Evolutionary conservation across 352 stramenopile genomes (phyloP), one percentile per base, ranked within the genome.

Genomic region (Phytopythium chamaehyphon): DNA sequence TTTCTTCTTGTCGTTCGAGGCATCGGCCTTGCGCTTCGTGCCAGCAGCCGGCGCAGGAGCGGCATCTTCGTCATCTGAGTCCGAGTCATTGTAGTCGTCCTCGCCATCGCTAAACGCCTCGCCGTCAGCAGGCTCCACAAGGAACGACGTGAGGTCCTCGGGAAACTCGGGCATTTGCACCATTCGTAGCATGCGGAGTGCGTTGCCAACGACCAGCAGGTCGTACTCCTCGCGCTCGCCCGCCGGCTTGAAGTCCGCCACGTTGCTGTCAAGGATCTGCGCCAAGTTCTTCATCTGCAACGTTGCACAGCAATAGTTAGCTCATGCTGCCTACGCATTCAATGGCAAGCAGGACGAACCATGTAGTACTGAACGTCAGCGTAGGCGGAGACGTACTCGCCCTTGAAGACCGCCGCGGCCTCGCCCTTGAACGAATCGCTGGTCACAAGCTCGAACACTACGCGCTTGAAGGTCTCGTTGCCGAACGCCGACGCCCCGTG

Each of bases 321-420:
- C 14, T 38, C 12, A 21, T 2, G 12, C 1, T 24, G n/a, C n/a
- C 11, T 39, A 14, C 43, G 44, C 16, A 18, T 23, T 24, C 15
- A 6, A 6, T 11, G 7, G 40, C 6, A 37, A 10, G 26, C 18
- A n/a, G 36, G 23, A 28, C 49, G 35, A 62, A 87, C 71, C 80
- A 90, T 92, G 57, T 89, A 93, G 62, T 93, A 93, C 65, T 93
- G 84, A 24, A 95, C 83, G 53, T 96, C 86, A 26, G 75, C 66
- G 68, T 93, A 95, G 2, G 86, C 82, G 26, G 54, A 65, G 24
- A 96, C 71, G 49, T 76, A 96, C 58, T 96, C 86, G 43, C 86
- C 85, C 57, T 93, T 88, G 51, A 96, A 88, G 50, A 93, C 83
- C 40, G 72, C 90, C 33, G 77, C 65, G 46, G 95, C 55, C 42